Base-by-base conservation (phyloP, 805 yeast genomes). In the Candida ulmi region DNA sequence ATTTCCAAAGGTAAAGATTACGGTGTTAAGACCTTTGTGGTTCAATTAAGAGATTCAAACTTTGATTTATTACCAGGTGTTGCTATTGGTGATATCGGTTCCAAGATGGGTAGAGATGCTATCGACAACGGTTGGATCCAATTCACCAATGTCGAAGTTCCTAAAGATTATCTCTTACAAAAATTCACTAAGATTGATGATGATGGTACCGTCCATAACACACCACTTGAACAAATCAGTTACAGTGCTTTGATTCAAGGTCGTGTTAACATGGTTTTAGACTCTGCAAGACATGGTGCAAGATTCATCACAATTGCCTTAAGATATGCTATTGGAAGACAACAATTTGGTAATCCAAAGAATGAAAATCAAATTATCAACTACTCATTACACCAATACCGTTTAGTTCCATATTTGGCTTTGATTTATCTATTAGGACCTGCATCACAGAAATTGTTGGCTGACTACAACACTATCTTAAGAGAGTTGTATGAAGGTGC, bases 101-200 rank as follows among this genome's bases (percentile, higher is more conserved):
- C 85, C 46, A 88, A 88, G 66, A 88, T 90, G 95, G 97, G 97
- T 40, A 74, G 96, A 54, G 93, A 88, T 55, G 96, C 95, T 41
- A 86, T 88, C 50, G 97, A 88, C 60, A 88, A 88, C 60, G 97
- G 97, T 39, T 88, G 96, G 96, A 87, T 90, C 54, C 96, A 88
- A 64, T 88, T 85, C 65, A 71, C 84, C 40, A 71, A 82, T 50
- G 96, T 87, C 34, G 72, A 81, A 41, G 83, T 88, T 47, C 97
- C 97, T 42, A 76, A 90, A 46, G 81, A 74, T 58, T 84, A 73
- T 62, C 80, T 88, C 93, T 69, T 90, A 53, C 78, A 80, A 62
- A 84, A 81, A 61, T 88, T 80, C 63, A 76, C 90, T 40, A 74
- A 76, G 55, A 86, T 88, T 38, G 72, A 76, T 33, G 64, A 70